Conservation (phyloP, 2,329 filamentous ascomycete genomes). For the Trichoderma sp. region DNA sequence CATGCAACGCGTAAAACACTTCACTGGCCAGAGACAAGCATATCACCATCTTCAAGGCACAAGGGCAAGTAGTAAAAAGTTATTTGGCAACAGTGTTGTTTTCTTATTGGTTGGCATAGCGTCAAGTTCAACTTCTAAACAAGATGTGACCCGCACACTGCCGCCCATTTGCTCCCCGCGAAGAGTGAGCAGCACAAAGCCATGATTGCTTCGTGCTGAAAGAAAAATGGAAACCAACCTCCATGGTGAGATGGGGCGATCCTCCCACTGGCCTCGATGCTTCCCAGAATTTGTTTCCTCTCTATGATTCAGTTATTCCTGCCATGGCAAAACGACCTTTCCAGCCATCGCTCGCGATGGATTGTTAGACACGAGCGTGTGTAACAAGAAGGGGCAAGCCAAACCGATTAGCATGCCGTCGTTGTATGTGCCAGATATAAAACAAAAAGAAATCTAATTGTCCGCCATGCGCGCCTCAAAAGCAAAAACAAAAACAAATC, state of each 20-base stretch:
- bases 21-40: constrained; percentile 10
- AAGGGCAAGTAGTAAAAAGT: constrained; percentile 12
- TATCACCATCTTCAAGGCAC: constrained; percentile 19
- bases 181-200: constrained; percentile 30
- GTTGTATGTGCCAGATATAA: constrained; percentile 34
- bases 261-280: constrained; percentile 9
- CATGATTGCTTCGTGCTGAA: constrained; percentile 14
- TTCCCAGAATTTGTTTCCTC: constrained; percentile 13
- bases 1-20: constrained; percentile 5
- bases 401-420: constrained; percentile 34
- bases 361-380: constrained; percentile 55
- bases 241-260: constrained; percentile 19
- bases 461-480: constrained; percentile 37
- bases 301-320: constrained; percentile 22
- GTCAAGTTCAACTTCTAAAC: constrained; percentile 28
- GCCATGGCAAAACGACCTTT: constrained; percentile 39
- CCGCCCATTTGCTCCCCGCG: constrained; percentile 35
- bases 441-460: constrained; percentile 30
- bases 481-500: constrained; percentile 14
- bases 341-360: constrained; percentile 44
- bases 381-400: constrained; percentile 47
- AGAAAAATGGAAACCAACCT: constrained; percentile 24
- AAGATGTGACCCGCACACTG: constrained; percentile 41
- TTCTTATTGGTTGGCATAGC: constrained; percentile 27
- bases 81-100: constrained; percentile 24